These are phyloP conservation scores for Rubroshorea leprosula DNA, from an alignment of 345 rosid species.

Conservation along the genomic window DNA sequence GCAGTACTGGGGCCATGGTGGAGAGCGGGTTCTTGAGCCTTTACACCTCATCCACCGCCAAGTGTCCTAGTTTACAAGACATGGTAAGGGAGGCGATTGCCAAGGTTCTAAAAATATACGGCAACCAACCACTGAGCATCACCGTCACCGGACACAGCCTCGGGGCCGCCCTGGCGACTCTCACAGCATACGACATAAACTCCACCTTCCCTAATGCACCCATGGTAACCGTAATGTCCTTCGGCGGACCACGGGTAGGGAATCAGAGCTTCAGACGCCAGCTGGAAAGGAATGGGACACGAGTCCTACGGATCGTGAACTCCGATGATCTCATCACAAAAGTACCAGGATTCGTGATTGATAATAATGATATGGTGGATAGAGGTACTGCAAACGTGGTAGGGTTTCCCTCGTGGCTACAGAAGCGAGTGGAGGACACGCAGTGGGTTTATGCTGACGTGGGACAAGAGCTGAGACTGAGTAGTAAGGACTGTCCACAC, in stretches of 20 bases:
- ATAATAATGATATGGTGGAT: conserved; percentile 13
- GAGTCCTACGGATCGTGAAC: conserved; percentile 53
- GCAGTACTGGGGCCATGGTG: conserved; percentile 60
- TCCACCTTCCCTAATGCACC: conserved; percentile 26
- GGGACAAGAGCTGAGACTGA: conserved; percentile 44
- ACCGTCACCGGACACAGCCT: conserved; percentile 66
- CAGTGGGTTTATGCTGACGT: conserved; percentile 54
- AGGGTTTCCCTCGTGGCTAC: conserved; percentile 37
- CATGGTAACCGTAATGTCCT: conserved; percentile 54
- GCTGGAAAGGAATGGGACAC: conserved; percentile 47
- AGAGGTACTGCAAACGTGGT: background rate
- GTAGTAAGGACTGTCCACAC: conserved; percentile 42
- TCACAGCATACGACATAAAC: conserved; percentile 49
- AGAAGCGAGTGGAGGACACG: conserved; percentile 32
- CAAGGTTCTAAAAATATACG: conserved; percentile 31
- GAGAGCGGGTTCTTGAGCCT: conserved; percentile 60
- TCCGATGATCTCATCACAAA: conserved; percentile 55
- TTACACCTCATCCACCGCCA: conserved; percentile 34
- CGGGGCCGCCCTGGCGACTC: conserved; percentile 58
- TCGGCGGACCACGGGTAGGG: conserved; percentile 69
- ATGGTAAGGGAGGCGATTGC: conserved; percentile 37
- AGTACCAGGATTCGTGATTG: conserved; percentile 52
- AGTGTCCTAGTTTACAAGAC: conserved; percentile 35
- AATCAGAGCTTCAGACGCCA: conserved; percentile 40
- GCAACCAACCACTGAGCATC: conserved; percentile 48